Conservation (phyloP, 257 asterid species). For the Verbena officinalis region DNA sequence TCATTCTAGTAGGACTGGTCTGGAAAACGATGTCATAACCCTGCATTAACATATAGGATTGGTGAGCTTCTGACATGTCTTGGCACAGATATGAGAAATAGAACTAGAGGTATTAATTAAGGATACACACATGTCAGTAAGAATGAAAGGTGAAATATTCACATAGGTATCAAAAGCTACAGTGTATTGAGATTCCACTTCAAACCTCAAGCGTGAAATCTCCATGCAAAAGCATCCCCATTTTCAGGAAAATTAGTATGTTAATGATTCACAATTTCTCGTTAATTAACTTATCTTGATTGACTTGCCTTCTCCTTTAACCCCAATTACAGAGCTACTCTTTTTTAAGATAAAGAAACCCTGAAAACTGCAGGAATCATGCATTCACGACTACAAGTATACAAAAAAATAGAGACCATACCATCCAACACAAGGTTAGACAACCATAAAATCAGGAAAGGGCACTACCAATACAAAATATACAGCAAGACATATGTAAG, state of each 20-base stretch:
- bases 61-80: slow-evolving; percentile 14
- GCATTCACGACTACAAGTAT: background rate
- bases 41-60: slow-evolving; percentile 49
- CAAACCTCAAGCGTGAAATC: slow-evolving; percentile 15
- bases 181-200: background rate
- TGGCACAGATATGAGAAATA: background rate
- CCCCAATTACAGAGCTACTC: background rate
- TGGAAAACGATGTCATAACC: slow-evolving; percentile 50
- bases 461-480: background rate
- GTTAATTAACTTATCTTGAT: background rate
- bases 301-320: slow-evolving; percentile 1
- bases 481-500: slow-evolving; percentile 1
- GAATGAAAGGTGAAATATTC: slow-evolving; percentile 4
- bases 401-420: slow-evolving; percentile 3
- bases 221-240: background rate
- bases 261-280: background rate
- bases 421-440: background rate
- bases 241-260: too few relatives aligned
- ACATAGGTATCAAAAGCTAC: background rate
- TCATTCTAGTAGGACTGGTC: slow-evolving; percentile 43
- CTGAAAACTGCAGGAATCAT: background rate
- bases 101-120: background rate
- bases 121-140: background rate
- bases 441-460: slow-evolving; percentile 8
- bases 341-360: background rate